Evolutionary conservation across 306 rosid species (phyloP).

Genomic region (Heteromeles arbutifolia): DNA sequence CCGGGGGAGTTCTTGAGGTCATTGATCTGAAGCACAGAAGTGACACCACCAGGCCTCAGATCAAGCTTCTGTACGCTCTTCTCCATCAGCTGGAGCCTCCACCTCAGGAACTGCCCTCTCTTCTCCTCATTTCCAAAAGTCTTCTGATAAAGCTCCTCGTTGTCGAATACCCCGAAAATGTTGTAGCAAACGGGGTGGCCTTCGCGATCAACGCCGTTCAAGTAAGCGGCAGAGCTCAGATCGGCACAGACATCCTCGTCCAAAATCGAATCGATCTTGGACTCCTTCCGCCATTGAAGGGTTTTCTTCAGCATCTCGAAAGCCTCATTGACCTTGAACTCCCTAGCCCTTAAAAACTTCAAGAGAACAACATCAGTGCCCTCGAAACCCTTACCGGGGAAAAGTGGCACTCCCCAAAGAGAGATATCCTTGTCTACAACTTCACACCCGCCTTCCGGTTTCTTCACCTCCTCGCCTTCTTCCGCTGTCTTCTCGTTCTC

Average conservation of each 20-base stretch:
- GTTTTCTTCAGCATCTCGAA: constrained; percentile 63
- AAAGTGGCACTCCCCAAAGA: constrained; percentile 71
- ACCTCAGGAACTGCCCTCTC: constrained; percentile 58
- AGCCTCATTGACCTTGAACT: constrained; percentile 74
- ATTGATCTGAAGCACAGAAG: constrained; percentile 64
- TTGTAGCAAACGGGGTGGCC: constrained; percentile 83
- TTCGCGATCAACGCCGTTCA: constrained; percentile 49
- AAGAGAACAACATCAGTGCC: constrained; percentile 68
- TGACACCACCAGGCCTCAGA: constrained; percentile 39
- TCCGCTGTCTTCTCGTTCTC: not conserved
- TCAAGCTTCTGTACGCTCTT: constrained; percentile 67
- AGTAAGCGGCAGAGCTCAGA: constrained; percentile 55
- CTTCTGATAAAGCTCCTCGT: constrained; percentile 57
- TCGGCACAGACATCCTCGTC: constrained; percentile 51
- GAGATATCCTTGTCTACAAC: constrained; percentile 29
- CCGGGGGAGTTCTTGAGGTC: constrained; percentile 79
- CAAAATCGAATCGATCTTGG: constrained; percentile 46
- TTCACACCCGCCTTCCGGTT: not conserved
- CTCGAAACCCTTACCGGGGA: constrained; percentile 43
- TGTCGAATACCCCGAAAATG: constrained; percentile 69
- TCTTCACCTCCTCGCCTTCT: not conserved
- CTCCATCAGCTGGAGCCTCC: constrained; percentile 81
- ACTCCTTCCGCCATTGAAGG: constrained; percentile 66
- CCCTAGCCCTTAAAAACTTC: constrained; percentile 76
- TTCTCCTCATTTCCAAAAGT: constrained; percentile 77